These are phyloP conservation scores for Pythium biforme DNA, from an alignment of 352 stramenopile species.

Conservation along the genomic window DNA sequence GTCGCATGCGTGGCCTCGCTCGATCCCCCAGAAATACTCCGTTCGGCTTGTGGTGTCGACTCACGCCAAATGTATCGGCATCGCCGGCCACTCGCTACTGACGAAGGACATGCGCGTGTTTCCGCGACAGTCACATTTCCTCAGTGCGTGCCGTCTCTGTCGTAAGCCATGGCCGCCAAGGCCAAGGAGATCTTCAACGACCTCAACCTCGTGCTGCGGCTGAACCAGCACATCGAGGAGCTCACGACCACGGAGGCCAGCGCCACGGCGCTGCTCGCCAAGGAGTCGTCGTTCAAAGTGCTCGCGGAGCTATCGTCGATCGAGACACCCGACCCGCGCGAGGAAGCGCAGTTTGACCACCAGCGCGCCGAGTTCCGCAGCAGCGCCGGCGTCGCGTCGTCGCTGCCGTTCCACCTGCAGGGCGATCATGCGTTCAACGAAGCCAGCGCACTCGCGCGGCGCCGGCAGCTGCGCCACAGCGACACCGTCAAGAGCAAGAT, in stretches of 20 bases:
- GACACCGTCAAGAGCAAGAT: slow-evolving; percentile 45
- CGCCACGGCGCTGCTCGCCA: slow-evolving; percentile 28
- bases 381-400: slow-evolving; percentile 5
- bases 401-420: slow-evolving; percentile 76
- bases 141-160: no score
- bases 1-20: neutral
- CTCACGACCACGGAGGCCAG: slow-evolving; percentile 26
- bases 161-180: slow-evolving; percentile 31
- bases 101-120: no score
- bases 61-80: neutral
- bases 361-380: slow-evolving; percentile 39
- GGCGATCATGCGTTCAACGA: slow-evolving; percentile 69
- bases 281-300: slow-evolving; percentile 69
- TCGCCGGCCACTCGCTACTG: no score
- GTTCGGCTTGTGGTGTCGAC: no score
- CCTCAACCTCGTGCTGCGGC: slow-evolving; percentile 60
- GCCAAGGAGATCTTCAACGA: slow-evolving; percentile 71
- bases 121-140: no score
- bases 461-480: slow-evolving; percentile 50
- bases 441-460: slow-evolving; percentile 49
- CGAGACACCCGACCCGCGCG: slow-evolving; percentile 36
- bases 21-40: slow-evolving; percentile 3
- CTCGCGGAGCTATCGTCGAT: slow-evolving; percentile 60
- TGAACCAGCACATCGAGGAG: slow-evolving; percentile 69
- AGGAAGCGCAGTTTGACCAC: slow-evolving; percentile 70